Conservation (phyloP, 129 eudicot genomes). For the Flaveria brownii region DNA sequence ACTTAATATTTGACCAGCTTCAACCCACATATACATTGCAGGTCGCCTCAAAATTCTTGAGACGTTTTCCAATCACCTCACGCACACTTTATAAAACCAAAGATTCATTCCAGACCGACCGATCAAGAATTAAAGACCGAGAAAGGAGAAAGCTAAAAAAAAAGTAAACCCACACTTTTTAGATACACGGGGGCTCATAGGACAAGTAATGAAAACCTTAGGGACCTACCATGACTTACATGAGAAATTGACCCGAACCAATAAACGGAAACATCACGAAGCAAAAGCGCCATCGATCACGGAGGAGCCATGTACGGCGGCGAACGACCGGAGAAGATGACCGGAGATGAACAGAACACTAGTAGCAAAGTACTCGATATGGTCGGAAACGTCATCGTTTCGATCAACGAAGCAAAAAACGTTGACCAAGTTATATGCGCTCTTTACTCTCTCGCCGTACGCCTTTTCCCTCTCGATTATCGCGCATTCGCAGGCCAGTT, state of each 20-base stretch:
- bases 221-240: constrained; percentile 21
- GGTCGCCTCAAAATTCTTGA: too few species aligned
- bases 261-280: constrained; percentile 29
- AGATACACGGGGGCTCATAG: not conserved
- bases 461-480: constrained; percentile 63
- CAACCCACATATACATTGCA: too few species aligned
- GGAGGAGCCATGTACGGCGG: constrained; percentile 36
- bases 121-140: too few species aligned
- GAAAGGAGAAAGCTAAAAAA: not conserved
- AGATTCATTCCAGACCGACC: too few species aligned
- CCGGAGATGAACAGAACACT: constrained; percentile 10
- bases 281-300: constrained; percentile 1
- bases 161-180: not conserved
- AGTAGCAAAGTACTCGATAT: constrained; percentile 39
- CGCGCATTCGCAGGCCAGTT: constrained; percentile 58
- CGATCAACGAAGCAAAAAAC: constrained; percentile 56
- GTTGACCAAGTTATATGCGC: constrained; percentile 64
- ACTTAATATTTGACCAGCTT: too few species aligned
- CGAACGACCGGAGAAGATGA: constrained; percentile 32
- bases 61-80: too few species aligned
- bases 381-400: constrained; percentile 52
- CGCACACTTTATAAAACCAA: too few species aligned
- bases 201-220: not conserved
- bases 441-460: constrained; percentile 74
- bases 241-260: not conserved